These are phyloP conservation scores for Pezicula neosporulosa DNA, from an alignment of 2,329 filamentous ascomycete species.

Conservation along the genomic window DNA sequence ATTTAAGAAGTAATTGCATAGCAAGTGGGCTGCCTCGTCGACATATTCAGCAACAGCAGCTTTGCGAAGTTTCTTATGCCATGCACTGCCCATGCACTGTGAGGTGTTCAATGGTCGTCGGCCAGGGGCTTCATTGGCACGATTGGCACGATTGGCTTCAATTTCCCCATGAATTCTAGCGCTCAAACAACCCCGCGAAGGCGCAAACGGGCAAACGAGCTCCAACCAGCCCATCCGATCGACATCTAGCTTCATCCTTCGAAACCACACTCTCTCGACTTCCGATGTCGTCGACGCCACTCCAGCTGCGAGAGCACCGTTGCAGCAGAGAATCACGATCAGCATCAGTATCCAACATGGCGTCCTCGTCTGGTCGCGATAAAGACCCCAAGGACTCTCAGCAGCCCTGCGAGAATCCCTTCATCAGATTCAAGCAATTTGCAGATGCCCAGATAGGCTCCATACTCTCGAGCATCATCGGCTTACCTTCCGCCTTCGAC, in stretches of 20 bases:
- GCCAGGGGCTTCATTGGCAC: not conserved
- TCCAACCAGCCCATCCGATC: not conserved
- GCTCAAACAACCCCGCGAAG: too few relatives aligned
- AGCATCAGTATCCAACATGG: conserved; percentile 9
- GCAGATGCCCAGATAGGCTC: conserved; percentile 26
- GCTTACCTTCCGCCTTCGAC: conserved; percentile 26
- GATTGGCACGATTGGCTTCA: not conserved
- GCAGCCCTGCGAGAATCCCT: conserved; percentile 23
- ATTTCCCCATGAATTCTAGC: too few relatives aligned
- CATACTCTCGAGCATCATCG: conserved; percentile 28
- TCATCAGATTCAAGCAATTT: conserved; percentile 27
- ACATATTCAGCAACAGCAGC: conserved; percentile 3
- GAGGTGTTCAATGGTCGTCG: not conserved
- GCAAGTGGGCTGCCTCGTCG: conserved; percentile 5
- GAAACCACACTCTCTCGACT: not conserved
- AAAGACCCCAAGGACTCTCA: conserved; percentile 1
- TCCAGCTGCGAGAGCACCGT: not conserved
- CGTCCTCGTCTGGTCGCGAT: conserved; percentile 16
- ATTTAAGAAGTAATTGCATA: conserved; percentile 17
- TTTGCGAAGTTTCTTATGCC: not conserved
- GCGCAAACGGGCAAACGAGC: not conserved
- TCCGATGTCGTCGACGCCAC: not conserved
- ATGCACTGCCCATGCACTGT: not conserved
- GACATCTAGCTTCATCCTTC: not conserved
- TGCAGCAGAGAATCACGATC: not conserved